These are phyloP conservation scores for Penicillium frequentans DNA, from an alignment of 2,329 filamentous ascomycete species.

Conservation along the genomic window DNA sequence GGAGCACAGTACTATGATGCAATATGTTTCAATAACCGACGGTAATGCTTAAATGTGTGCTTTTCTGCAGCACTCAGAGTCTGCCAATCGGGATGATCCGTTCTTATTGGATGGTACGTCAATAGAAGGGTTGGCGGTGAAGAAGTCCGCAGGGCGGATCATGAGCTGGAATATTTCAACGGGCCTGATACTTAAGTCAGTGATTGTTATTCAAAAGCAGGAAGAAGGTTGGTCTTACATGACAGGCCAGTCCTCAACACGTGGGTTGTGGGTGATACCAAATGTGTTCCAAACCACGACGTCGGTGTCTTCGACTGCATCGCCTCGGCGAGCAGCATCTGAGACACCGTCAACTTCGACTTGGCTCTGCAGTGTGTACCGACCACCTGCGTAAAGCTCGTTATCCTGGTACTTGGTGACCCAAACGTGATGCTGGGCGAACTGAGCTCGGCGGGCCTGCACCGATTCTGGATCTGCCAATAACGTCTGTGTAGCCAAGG, in stretches of 20 bases:
- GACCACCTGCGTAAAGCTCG: slow-evolving; percentile 55
- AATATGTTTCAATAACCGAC: not conserved
- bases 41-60: slow-evolving; percentile 26
- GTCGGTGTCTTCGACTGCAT: slow-evolving; percentile 40
- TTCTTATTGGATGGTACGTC: slow-evolving; percentile 51
- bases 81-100: slow-evolving; percentile 29
- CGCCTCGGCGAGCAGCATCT: slow-evolving; percentile 34
- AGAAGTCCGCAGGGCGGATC: slow-evolving; percentile 56
- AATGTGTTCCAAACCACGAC: slow-evolving; percentile 48
- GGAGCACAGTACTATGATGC: not conserved
- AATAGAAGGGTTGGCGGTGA: slow-evolving; percentile 53
- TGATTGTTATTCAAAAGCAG: not conserved
- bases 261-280: slow-evolving; percentile 47
- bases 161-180: slow-evolving; percentile 40
- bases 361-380: slow-evolving; percentile 55
- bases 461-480: slow-evolving; percentile 55
- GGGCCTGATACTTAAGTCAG: slow-evolving; percentile 26
- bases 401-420: slow-evolving; percentile 54
- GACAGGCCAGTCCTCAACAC: slow-evolving; percentile 47
- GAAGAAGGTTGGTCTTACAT: slow-evolving; percentile 32
- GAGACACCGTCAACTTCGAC: slow-evolving; percentile 38
- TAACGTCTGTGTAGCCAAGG: slow-evolving; percentile 57
- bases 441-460: slow-evolving; percentile 54
- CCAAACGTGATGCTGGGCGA: slow-evolving; percentile 57
- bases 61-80: slow-evolving; percentile 33